Percentiles rank a stretch among this genome's conserved stretches.
Evolutionary conservation across 495 filamentous ascomycete species (phyloP).

Genomic region (Achaetomiella virescens): DNA sequence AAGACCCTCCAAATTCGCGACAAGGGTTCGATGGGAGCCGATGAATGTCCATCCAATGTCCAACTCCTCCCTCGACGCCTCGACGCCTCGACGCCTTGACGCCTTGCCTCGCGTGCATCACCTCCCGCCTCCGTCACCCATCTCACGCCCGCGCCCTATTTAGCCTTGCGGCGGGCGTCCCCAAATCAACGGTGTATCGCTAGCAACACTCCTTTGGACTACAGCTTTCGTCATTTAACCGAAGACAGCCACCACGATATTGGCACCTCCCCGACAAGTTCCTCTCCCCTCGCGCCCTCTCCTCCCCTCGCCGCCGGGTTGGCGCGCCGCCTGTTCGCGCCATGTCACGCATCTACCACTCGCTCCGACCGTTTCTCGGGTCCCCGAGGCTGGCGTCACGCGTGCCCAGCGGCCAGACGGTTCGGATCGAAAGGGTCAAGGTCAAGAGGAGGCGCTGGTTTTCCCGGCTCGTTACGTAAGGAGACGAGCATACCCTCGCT

Average conservation of each 20-base stretch:
- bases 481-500: not conserved
- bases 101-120: not conserved
- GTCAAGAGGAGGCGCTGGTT: conserved; percentile 29
- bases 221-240: too few relatives aligned
- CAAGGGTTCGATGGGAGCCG: not conserved
- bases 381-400: conserved; percentile 11
- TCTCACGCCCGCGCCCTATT: not conserved
- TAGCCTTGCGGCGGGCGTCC: not conserved
- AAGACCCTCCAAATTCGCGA: not conserved
- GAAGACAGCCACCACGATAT: too few relatives aligned
- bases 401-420: conserved; percentile 12
- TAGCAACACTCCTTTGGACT: not conserved
- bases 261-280: not conserved
- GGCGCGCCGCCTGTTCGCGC: conserved; percentile 29
- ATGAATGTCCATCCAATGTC: not conserved
- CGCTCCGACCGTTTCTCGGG: conserved; percentile 17
- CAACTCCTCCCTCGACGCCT: not conserved
- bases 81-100: not conserved
- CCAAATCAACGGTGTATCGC: too few relatives aligned
- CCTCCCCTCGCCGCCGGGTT: conserved; percentile 28
- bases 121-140: not conserved
- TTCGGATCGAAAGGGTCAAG: conserved; percentile 33
- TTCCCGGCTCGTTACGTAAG: conserved; percentile 8
- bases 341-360: conserved; percentile 36
- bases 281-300: not conserved